Conservation (phyloP, 257 asterid genomes). For the Lycium ferocissimum region DNA sequence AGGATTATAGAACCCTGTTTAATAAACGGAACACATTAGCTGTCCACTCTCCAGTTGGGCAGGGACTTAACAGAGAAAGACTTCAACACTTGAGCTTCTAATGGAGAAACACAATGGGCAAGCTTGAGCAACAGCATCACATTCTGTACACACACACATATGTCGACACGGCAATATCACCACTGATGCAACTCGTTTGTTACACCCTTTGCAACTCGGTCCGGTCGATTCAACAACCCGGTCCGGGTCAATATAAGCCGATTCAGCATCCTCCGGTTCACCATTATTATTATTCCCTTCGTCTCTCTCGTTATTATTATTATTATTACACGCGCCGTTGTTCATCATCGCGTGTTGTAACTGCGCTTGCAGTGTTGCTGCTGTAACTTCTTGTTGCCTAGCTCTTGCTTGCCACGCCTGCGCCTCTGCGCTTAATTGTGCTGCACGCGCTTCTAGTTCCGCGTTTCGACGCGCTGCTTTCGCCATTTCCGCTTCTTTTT, state of each 20-base stretch:
- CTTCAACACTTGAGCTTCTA: slow-evolving; percentile 57
- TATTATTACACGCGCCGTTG: slow-evolving; percentile 25
- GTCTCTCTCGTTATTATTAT: neutral
- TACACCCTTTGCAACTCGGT: slow-evolving; percentile 51
- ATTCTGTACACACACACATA: slow-evolving; percentile 46
- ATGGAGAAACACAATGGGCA: slow-evolving; percentile 49
- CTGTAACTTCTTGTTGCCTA: slow-evolving; percentile 47
- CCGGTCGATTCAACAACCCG: slow-evolving; percentile 45
- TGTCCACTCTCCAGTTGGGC: too few species aligned
- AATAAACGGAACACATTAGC: too few species aligned
- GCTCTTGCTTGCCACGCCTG: slow-evolving; percentile 57
- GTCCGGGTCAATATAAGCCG: slow-evolving; percentile 61
- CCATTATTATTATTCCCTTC: slow-evolving; percentile 40
- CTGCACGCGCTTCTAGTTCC: slow-evolving; percentile 47
- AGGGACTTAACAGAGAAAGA: slow-evolving; percentile 35
- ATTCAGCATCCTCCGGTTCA: slow-evolving; percentile 59
- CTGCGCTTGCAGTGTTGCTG: slow-evolving; percentile 51
- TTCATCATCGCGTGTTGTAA: slow-evolving; percentile 45
- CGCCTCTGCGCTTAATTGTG: slow-evolving; percentile 44
- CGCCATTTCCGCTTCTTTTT: slow-evolving; percentile 47
- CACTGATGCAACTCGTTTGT: slow-evolving; percentile 46
- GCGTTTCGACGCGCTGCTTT: slow-evolving; percentile 48
- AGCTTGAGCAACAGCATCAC: slow-evolving; percentile 50
- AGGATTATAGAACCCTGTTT: too few species aligned
- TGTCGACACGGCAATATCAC: slow-evolving; percentile 60